A percentile compares a stretch with the other conserved stretches of the same genome.
These are phyloP conservation scores for Tuber indicum DNA, from an alignment of 495 filamentous ascomycete genomes.

Conservation along the genomic window DNA sequence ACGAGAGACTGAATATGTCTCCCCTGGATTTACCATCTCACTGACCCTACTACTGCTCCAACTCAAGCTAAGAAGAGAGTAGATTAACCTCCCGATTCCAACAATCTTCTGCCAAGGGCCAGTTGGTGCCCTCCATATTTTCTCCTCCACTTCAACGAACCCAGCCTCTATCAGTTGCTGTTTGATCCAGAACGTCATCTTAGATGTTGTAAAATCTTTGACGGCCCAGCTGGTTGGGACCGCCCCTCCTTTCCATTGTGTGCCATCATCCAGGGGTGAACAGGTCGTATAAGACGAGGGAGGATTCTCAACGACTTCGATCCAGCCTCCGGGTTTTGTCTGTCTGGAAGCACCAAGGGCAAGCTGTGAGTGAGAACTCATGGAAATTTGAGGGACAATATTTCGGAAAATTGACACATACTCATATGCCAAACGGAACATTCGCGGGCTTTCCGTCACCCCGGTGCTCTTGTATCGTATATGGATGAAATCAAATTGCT, in stretches of 20 bases:
- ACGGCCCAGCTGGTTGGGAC: slow-evolving; percentile 6
- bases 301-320: slow-evolving; percentile 39
- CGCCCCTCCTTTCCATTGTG: slow-evolving; percentile 24
- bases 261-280: slow-evolving; percentile 18
- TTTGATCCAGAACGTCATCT: slow-evolving; percentile 40
- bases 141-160: slow-evolving; percentile 41
- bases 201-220: slow-evolving; percentile 27
- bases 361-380: neutral
- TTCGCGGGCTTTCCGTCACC: slow-evolving; percentile 33
- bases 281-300: slow-evolving; percentile 30
- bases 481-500: slow-evolving; percentile 41
- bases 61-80: slow-evolving; percentile 32
- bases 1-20: slow-evolving; percentile 18
- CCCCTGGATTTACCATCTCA: slow-evolving; percentile 23
- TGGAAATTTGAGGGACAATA: slow-evolving; percentile 1
- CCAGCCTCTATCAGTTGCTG: slow-evolving; percentile 37
- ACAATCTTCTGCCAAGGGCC: slow-evolving; percentile 38
- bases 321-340: slow-evolving; percentile 41
- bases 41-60: slow-evolving; percentile 30
- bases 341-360: slow-evolving; percentile 24
- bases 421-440: slow-evolving; percentile 41
- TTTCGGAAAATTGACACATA: slow-evolving; percentile 16
- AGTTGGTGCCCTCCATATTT: slow-evolving; percentile 32
- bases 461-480: slow-evolving; percentile 40
- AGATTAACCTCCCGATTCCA: slow-evolving; percentile 35